Conservation (phyloP, 2,329 filamentous ascomycete species). For the Aspergillus sergii region DNA sequence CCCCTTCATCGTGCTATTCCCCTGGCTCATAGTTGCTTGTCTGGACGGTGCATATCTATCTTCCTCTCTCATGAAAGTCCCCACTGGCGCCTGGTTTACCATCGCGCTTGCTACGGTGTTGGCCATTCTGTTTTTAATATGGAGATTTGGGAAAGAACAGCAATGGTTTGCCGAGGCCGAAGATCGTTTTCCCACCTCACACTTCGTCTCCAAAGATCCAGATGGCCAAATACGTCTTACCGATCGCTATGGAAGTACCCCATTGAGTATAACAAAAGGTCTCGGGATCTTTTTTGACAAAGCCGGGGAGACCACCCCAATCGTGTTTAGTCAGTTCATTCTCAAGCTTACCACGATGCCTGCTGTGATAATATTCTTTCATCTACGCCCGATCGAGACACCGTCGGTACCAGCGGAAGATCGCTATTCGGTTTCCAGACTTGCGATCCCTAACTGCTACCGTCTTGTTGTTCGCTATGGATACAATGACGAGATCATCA, state of each 20-base stretch:
- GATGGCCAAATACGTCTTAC: conserved; percentile 9
- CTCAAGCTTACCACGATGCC: conserved; percentile 69
- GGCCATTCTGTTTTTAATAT: conserved; percentile 68
- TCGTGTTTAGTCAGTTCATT: conserved; percentile 72
- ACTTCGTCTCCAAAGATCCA: conserved; percentile 11
- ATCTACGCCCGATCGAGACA: conserved; percentile 65
- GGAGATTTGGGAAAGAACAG: conserved; percentile 77
- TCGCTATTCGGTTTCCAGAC: conserved; percentile 44
- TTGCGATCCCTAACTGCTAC: conserved; percentile 64
- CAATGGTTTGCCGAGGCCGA: conserved; percentile 72
- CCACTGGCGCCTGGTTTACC: conserved; percentile 78
- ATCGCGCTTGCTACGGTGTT: conserved; percentile 66
- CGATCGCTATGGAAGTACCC: conserved; percentile 38
- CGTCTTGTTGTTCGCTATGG: conserved; percentile 71
- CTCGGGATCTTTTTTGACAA: conserved; percentile 80
- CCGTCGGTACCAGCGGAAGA: conserved; percentile 58
- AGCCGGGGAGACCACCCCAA: conserved; percentile 65
- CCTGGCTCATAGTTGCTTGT: conserved; percentile 39
- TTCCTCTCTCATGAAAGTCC: conserved; percentile 71
- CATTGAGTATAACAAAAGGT: conserved; percentile 56
- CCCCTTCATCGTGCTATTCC: conserved; percentile 65
- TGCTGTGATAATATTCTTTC: conserved; percentile 73
- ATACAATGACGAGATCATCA: conserved; percentile 72
- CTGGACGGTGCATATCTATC: conserved; percentile 71
- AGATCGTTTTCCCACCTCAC: conserved; percentile 56